Evolutionary conservation across 1,139 yeast genomes (phyloP), one percentile per base, ranked within the genome.

Genomic region (Ogataea hybrid): DNA sequence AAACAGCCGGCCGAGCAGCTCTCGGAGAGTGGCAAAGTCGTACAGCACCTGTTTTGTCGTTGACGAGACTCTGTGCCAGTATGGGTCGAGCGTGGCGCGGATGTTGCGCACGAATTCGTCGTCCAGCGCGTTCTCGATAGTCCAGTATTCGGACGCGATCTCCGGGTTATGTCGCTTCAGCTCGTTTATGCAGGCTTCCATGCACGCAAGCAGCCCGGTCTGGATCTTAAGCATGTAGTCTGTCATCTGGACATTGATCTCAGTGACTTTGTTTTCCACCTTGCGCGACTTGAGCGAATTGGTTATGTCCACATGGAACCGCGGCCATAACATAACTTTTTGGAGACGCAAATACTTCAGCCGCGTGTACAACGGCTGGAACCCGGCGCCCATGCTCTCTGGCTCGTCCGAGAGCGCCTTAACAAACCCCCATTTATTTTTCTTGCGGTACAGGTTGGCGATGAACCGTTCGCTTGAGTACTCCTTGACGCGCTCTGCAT

Each of bases 331-430:
- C 39, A 84, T 70, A 0, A 85, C 81, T 48, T 77, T 77, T 22
- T 78, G 71, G 10, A 90, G 65, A 42, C 81, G 69, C 35, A 92
- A 65, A 33, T 77, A 74, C 51, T 81, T 82, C 54, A 92, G 65
- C 49, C 80, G 79, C 25, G 80, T 72, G 11, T 81, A 75, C 32
- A 92, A 68, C 0, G 97, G 96, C 6, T 92, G 79, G 49, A 85
- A 84, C 9, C 95, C 95, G 28, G 64, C 59, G 0, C 81, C 69
- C 49, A 86, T 81, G 0, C 81, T 66, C 57, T 87, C 97, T 0
- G 97, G 95, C 29, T 80, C 79, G 53, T 90, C 97, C 0, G 96
- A 81, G 29, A 92, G 67, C 0, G 96, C 97, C 58, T 92, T 90
- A 9, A 92, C 73, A 55, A 90, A 90, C 3, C 97, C 97, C 84